Evolutionary conservation across 2,329 filamentous ascomycete genomes (phyloP), one percentile per base, ranked within the genome.

Genomic region (Pseudogymnoascus sp.): DNA sequence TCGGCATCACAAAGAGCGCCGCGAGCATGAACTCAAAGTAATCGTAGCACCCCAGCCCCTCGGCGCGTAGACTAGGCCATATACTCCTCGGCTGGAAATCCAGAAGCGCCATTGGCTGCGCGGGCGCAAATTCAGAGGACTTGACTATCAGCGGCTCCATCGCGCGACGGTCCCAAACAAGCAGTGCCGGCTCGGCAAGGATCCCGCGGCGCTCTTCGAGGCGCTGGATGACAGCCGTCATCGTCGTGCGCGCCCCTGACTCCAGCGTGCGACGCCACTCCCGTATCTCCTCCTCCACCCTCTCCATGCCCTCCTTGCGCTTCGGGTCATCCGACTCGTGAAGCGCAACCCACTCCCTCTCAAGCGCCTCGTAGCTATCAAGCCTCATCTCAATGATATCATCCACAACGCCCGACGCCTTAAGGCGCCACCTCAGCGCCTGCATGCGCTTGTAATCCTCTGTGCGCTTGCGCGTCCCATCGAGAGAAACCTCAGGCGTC

Each of bases 141-240:
- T 76, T 63, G 2, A 83, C 80, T 22, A 76, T 72, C 14, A 96
- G 76, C 0, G 90, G 88, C 67, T 96, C 90, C 67, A 83, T 85
- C 1, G 77, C 74, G 14, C 91, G 84, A 1, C 81, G 79, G 71
- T 96, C 90, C 84, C 86, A 92, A 25, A 78, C 67, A 3, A 93
- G 72, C 1, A 79, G 67, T 0, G 84, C 81, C 1, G 79, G 76
- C 0, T 77, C 67, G 71, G 79, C 76, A 58, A 74, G 70, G 67
- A 80, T 77, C 14, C 80, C 65, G 64, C 82, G 80, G 47, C 78
- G 70, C 68, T 85, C 83, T 67, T 89, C 85, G 30, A 77, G 74
- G 57, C 74, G 67, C 28, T 39, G 34, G 4, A 9, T 60, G 1
- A 60, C 34, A 3, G 28, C 37, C 22, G 12, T 25, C 7, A 18